Evolutionary conservation across 805 yeast genomes (phyloP), one percentile per base, ranked within the genome.

Genomic region (Yarrowia sp.): DNA sequence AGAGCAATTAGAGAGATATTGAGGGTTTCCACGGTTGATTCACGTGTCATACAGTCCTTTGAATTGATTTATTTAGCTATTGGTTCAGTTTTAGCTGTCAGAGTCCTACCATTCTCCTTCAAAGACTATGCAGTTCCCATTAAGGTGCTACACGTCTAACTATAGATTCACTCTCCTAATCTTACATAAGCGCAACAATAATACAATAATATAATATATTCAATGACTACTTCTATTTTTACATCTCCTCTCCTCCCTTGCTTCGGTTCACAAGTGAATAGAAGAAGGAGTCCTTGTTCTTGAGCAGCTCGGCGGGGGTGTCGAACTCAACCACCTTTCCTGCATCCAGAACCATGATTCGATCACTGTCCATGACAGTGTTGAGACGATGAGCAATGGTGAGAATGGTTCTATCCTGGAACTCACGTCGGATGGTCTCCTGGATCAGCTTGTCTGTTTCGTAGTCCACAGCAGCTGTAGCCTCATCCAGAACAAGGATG

Each of bases 371-470:
- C 84, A 89, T 76, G 60, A 90, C 85, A 0, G 96, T 89, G 69
- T 89, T 90, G 60, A 90, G 78, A 70, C 96, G 82, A 74, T 90
- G 96, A 0, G 96, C 96, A 71, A 90, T 90, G 0, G 96, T 89
- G 68, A 90, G 74, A 68, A 90, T 89, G 0, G 96, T 90, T 69
- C 86, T 82, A 66, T 86, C 84, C 41, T 76, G 79, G 74, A 90
- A 90, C 69, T 84, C 86, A 2, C 76, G 72, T 66, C 93, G 79
- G 58, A 90, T 89, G 0, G 96, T 89, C 68, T 86, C 84, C 76
- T 89, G 96, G 44, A 89, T 84, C 65, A 88, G 79, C 68, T 81
- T 80, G 71, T 89, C 95, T 0, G 96, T 89, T 73, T 88, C 87
- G 22, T 87, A 86, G 74, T 89, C 96, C 28, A 89, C 92, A 15